Conservation (phyloP, 2,329 filamentous ascomycete genomes). For the Cladophialophora psammophila region DNA sequence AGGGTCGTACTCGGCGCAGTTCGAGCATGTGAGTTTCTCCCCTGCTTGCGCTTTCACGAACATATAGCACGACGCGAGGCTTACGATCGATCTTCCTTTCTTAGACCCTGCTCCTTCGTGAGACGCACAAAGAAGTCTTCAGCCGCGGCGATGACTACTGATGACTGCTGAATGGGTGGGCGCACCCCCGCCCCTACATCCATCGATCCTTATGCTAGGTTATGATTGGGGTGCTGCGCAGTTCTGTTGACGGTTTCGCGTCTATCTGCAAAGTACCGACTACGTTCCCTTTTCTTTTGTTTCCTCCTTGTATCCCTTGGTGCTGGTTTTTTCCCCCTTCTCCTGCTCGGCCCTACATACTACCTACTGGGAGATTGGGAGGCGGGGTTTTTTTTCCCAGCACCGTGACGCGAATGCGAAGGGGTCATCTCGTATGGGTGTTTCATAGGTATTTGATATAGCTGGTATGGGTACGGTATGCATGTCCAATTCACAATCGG, state of each 20-base stretch:
- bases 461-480: no score
- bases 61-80: not conserved
- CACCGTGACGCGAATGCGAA: constrained; percentile 34
- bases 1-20: constrained; percentile 70
- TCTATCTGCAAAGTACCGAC: no score
- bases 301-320: constrained; percentile 37
- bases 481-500: no score
- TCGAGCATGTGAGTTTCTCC: constrained; percentile 60
- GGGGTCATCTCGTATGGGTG: constrained; percentile 9
- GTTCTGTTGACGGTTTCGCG: no score
- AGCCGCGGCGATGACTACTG: constrained; percentile 63
- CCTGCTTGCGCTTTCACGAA: not conserved
- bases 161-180: not conserved
- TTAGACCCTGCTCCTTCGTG: constrained; percentile 46
- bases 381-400: constrained; percentile 30
- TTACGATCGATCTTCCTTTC: constrained; percentile 15
- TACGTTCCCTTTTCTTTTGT: constrained; percentile 1
- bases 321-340: constrained; percentile 35
- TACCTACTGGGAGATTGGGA: not conserved
- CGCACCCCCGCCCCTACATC: no score
- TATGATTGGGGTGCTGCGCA: no score
- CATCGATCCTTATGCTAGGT: no score
- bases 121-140: constrained; percentile 58
- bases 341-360: not conserved
- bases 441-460: not conserved